These are phyloP conservation scores for Apiospora phragmitis DNA, from an alignment of 2,329 filamentous ascomycete species.

Conservation along the genomic window DNA sequence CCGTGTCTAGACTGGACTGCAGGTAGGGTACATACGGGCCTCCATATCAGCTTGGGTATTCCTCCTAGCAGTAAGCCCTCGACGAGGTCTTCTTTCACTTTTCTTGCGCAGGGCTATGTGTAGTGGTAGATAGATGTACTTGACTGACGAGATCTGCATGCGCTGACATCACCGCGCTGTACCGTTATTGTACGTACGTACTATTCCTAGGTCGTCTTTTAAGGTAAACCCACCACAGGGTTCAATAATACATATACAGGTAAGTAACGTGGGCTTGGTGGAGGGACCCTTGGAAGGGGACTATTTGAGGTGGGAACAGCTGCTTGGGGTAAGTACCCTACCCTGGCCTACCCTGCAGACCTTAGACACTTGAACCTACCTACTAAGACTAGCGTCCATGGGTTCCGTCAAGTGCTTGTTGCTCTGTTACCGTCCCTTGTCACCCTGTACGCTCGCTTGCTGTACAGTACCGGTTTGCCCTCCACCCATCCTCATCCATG, in stretches of 20 bases:
- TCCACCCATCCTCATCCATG: neutral
- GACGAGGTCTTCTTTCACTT: no score
- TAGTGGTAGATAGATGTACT: neutral
- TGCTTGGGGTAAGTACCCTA: conserved; percentile 4
- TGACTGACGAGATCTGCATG: neutral
- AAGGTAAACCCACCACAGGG: neutral
- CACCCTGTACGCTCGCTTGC: neutral
- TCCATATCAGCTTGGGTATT: neutral
- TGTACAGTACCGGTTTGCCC: neutral
- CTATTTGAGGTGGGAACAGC: neutral
- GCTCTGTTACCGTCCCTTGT: conserved; percentile 1
- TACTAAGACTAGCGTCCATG: conserved; percentile 4
- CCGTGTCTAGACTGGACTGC: neutral
- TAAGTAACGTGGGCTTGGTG: neutral
- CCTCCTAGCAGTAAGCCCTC: no score
- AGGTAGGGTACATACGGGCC: neutral
- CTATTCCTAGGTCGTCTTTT: neutral
- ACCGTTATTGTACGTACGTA: neutral
- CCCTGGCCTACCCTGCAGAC: neutral
- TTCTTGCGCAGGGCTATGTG: neutral
- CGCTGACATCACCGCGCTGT: neutral
- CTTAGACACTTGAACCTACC: neutral
- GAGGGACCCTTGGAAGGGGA: neutral
- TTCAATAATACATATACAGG: no score
- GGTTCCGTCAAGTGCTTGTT: conserved; percentile 2